Evolutionary conservation across 2,329 filamentous ascomycete species (phyloP).

Genomic region (Cercospora nicotianae): DNA sequence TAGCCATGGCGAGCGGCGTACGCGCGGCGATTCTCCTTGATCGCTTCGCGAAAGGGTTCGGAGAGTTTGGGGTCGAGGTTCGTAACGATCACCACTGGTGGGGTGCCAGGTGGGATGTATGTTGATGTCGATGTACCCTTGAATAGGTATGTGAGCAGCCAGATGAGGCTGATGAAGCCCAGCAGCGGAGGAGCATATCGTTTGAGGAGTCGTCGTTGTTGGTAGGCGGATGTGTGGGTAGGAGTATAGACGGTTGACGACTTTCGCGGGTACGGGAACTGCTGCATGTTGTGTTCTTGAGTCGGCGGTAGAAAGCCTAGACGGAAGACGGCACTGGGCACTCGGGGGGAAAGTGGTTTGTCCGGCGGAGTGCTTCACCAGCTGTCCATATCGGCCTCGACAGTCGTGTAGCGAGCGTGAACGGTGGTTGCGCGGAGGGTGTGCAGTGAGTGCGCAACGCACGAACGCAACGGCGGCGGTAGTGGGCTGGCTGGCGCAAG

Average conservation of each 20-base stretch:
- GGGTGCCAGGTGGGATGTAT: conserved; percentile 45
- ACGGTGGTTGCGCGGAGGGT: neutral
- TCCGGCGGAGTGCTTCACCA: neutral
- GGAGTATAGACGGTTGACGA: conserved; percentile 69
- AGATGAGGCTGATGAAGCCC: conserved; percentile 28
- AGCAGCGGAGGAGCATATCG: conserved; percentile 50
- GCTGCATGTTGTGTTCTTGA: conserved; percentile 45
- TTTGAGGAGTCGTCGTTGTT: conserved; percentile 30
- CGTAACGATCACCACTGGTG: conserved; percentile 76
- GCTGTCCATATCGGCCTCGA: neutral
- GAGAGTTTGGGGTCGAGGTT: conserved; percentile 71
- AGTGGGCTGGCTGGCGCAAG: neutral
- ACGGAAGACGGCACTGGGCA: conserved; percentile 4
- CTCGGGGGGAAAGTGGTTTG: neutral
- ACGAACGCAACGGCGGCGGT: neutral
- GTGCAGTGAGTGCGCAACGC: neutral
- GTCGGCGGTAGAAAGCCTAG: neutral
- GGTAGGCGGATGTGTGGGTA: conserved; percentile 54
- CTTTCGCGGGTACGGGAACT: conserved; percentile 85
- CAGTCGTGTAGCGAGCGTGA: neutral
- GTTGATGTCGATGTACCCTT: conserved; percentile 26
- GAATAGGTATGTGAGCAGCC: conserved; percentile 38
- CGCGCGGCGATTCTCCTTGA: conserved; percentile 77
- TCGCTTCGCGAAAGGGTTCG: conserved; percentile 66
- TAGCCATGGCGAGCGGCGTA: conserved; percentile 91